phyloP scores from a whole-genome alignment of 495 filamentous ascomycete genomes.

The Aspergillus cavernicola region DNA sequence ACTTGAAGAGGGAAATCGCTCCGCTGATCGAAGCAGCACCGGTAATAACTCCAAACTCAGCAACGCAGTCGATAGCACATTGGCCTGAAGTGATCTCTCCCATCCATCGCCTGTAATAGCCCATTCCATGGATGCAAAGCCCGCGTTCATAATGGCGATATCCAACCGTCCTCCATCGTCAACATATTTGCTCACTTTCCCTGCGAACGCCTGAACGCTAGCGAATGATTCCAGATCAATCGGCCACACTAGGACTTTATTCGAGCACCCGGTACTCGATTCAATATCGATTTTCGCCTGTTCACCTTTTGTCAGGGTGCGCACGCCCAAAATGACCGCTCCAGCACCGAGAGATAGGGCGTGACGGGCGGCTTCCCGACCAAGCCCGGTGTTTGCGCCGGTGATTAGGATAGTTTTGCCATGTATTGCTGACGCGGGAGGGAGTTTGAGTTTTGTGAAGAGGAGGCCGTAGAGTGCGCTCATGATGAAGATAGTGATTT shows the following conservation, averaged over 20 bases:
- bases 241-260: slow-evolving; percentile 1
- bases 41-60: slow-evolving; percentile 8
- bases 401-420: slow-evolving; percentile 11
- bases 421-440: background rate
- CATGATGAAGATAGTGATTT: background rate
- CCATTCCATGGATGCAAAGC: background rate
- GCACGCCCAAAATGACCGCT: slow-evolving; percentile 5
- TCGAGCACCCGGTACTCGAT: background rate
- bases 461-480: background rate
- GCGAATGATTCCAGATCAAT: slow-evolving; percentile 5
- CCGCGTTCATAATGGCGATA: slow-evolving; percentile 2
- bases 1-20: background rate
- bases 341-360: background rate
- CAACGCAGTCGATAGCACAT: slow-evolving; percentile 16
- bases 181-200: background rate
- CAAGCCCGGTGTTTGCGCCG: slow-evolving; percentile 8
- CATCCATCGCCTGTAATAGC: background rate
- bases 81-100: slow-evolving; percentile 6
- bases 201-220: background rate
- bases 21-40: background rate
- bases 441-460: background rate
- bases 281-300: background rate
- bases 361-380: slow-evolving; percentile 1
- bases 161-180: background rate
- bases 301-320: background rate